phyloP scores from a whole-genome alignment of 2,329 filamentous ascomycete species.

The Ophiocordyceps polyrhachis-furcata region DNA sequence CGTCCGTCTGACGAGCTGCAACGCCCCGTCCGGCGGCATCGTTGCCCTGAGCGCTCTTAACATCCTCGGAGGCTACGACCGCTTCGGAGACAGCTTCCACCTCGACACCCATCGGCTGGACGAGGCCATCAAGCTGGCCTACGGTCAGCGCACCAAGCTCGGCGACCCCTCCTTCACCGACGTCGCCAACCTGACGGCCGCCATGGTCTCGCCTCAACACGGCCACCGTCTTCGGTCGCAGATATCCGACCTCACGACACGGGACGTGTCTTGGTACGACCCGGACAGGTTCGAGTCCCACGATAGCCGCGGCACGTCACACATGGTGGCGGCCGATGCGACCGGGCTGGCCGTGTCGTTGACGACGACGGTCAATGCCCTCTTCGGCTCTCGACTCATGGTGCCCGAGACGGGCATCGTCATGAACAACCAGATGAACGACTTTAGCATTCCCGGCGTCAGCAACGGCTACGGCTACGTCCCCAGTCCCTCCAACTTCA shows the following conservation, averaged over 20 bases:
- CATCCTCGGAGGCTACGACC: constrained; percentile 50
- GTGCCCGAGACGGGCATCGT: constrained; percentile 70
- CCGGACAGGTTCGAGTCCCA: constrained; percentile 26
- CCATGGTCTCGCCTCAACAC: constrained; percentile 41
- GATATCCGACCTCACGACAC: constrained; percentile 21
- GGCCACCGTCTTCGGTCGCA: constrained; percentile 33
- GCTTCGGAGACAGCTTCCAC: constrained; percentile 37
- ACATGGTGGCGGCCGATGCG: constrained; percentile 48
- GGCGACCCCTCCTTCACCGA: constrained; percentile 60
- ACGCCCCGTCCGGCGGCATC: constrained; percentile 54
- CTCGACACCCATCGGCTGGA: constrained; percentile 63
- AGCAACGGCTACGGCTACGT: constrained; percentile 62
- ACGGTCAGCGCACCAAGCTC: constrained; percentile 52
- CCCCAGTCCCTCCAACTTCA: constrained; percentile 55
- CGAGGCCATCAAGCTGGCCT: constrained; percentile 68
- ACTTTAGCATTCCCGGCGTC: constrained; percentile 58
- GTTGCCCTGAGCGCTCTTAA: constrained; percentile 60
- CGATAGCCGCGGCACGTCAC: constrained; percentile 48
- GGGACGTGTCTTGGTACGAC: constrained; percentile 23
- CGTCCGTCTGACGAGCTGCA: constrained; percentile 46
- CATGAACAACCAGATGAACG: constrained; percentile 45
- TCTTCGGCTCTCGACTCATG: constrained; percentile 59
- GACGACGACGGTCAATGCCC: constrained; percentile 65
- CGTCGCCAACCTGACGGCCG: constrained; percentile 41
- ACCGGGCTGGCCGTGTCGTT: constrained; percentile 55